These are phyloP conservation scores for Candida nanaspora DNA, from an alignment of 805 yeast genomes.

Conservation along the genomic window DNA sequence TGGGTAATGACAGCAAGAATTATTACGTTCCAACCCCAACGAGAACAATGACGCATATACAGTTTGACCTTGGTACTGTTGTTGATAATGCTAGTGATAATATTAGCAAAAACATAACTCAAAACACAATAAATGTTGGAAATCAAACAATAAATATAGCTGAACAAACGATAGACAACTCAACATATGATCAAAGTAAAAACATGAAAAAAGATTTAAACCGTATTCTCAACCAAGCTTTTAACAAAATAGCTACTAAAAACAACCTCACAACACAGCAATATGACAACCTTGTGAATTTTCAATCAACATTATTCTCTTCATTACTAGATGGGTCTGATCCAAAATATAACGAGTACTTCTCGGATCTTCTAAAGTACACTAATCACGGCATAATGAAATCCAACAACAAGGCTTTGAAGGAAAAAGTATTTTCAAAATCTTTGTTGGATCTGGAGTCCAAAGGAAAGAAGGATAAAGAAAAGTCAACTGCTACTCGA, in stretches of 20 bases:
- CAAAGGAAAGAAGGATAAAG: slow-evolving; percentile 4
- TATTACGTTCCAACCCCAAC: slow-evolving; percentile 29
- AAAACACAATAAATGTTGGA: slow-evolving; percentile 1
- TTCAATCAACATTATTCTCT: slow-evolving; percentile 29
- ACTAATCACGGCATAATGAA: slow-evolving; percentile 24
- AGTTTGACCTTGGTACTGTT: slow-evolving; percentile 12
- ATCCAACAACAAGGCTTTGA: slow-evolving; percentile 18
- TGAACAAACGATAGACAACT: slow-evolving; percentile 1
- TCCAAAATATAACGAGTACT: slow-evolving; percentile 20
- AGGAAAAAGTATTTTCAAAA: slow-evolving; percentile 21
- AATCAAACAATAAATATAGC: background rate
- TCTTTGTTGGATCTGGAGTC: slow-evolving; percentile 15
- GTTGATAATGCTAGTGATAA: background rate
- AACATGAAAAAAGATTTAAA: slow-evolving; percentile 21
- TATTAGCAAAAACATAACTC: background rate
- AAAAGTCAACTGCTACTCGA: background rate
- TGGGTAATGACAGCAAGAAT: slow-evolving; percentile 19
- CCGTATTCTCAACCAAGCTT: slow-evolving; percentile 33
- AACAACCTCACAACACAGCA: slow-evolving; percentile 48
- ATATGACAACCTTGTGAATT: slow-evolving; percentile 35
- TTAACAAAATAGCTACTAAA: slow-evolving; percentile 36
- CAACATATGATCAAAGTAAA: background rate
- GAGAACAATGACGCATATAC: background rate
- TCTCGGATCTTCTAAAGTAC: slow-evolving; percentile 23
- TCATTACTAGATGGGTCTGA: slow-evolving; percentile 19